These are phyloP conservation scores for Penicillium sp. DNA, from an alignment of 2,329 filamentous ascomycete species.

Conservation along the genomic window DNA sequence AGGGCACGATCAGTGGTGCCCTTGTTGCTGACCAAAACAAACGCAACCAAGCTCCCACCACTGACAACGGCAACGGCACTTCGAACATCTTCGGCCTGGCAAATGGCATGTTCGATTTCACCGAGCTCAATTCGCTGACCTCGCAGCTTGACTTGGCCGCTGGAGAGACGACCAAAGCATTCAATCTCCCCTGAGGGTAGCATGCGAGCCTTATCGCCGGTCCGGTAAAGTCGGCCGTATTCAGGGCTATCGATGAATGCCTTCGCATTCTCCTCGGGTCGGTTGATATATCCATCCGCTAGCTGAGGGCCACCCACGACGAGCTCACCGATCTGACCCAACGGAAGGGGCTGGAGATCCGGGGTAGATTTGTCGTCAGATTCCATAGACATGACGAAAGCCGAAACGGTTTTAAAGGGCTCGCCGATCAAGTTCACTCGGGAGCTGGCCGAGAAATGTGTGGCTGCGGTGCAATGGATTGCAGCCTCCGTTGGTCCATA, in stretches of 20 bases:
- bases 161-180: conserved; percentile 74
- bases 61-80: conserved; percentile 67
- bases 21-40: conserved; percentile 59
- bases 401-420: conserved; percentile 77
- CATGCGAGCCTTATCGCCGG: conserved; percentile 77
- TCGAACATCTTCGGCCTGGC: conserved; percentile 61
- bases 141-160: conserved; percentile 81
- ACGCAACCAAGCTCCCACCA: conserved; percentile 68
- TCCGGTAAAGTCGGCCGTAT: conserved; percentile 74
- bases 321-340: conserved; percentile 73
- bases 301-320: conserved; percentile 78
- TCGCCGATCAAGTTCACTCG: conserved; percentile 69
- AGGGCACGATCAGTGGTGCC: conserved; percentile 48
- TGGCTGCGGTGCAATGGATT: conserved; percentile 81
- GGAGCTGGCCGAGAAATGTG: conserved; percentile 56
- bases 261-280: conserved; percentile 68
- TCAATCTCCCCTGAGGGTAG: conserved; percentile 69
- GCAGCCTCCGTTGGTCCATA: conserved; percentile 91
- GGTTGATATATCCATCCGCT: conserved; percentile 77
- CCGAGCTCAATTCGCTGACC: conserved; percentile 81
- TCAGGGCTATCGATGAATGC: conserved; percentile 66
- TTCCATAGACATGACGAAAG: conserved; percentile 63
- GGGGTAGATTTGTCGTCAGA: conserved; percentile 22
- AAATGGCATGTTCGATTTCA: conserved; percentile 70
- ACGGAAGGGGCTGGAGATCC: conserved; percentile 56